Evolutionary conservation across 2,329 filamentous ascomycete species (phyloP), one percentile per base, ranked within the genome.

Genomic region (Penicillium sp.): DNA sequence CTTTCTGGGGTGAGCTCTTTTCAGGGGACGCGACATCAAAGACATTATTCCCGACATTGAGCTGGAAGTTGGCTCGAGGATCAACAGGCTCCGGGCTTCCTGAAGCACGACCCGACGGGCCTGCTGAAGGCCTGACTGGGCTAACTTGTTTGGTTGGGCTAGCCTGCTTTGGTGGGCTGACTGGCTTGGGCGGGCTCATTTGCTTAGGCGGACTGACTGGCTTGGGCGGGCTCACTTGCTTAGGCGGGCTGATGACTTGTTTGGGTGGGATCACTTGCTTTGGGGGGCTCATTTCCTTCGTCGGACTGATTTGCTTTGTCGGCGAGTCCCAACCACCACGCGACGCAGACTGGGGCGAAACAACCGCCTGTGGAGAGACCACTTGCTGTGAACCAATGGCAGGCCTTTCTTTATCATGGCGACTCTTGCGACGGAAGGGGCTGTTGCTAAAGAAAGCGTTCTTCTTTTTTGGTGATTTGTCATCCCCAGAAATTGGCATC

Each of bases 11-110:
- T 43, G 74, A 81, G 44, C 81, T 82, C 62, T 81, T 83, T 58
- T 93, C 90, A 0, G 91, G 88, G 9, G 89, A 89, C 13, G 90
- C 89, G 10, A 99, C 93, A 55, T 96, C 87, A 68, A 99, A 96
- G 11, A 99, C 91, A 67, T 99, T 99, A 67, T 95, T 91, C 8
- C 94, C 94, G 53, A 99, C 85, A 68, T 97, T 97, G 29, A 99
- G 82, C 60, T 96, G 93, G 67, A 97, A 87, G 72, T 89, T 96
- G 39, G 93, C 92, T 60, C 94, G 88, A 55, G 93, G 92, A 70
- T 97, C 94, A 38, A 94, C 92, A 1, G 90, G 89, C 52, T 95
- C 91, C 4, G 91, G 91, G 67, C 91, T 95, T 52, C 79, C 80
- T 43, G 68, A 67, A n/a, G 57, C 63, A 21, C 65, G 68, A 19